These are phyloP conservation scores for Hyaloscypha finlandica DNA, from an alignment of 495 filamentous ascomycete genomes.

Conservation along the genomic window DNA sequence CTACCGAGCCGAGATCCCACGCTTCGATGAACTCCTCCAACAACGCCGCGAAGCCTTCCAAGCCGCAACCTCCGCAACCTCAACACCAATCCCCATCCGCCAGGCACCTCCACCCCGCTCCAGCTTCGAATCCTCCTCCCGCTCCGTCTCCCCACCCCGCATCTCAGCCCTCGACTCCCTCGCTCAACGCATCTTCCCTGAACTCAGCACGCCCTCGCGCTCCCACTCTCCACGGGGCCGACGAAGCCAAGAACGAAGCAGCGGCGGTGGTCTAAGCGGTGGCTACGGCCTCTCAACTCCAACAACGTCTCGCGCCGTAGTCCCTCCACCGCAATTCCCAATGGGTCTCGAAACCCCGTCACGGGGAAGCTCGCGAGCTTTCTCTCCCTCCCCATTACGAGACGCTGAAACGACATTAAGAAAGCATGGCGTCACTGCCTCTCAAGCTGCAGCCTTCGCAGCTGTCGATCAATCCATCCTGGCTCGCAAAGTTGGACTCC, in stretches of 20 bases:
- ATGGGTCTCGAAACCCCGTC: conserved; percentile 25
- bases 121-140: conserved; percentile 25
- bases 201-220: conserved; percentile 51
- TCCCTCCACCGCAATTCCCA: conserved; percentile 29
- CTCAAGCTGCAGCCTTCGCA: conserved; percentile 51
- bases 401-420: neutral
- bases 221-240: conserved; percentile 51
- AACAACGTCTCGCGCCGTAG: conserved; percentile 13
- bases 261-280: conserved; percentile 18
- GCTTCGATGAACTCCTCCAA: conserved; percentile 75
- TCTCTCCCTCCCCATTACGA: conserved; percentile 29
- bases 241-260: conserved; percentile 33
- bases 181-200: conserved; percentile 56
- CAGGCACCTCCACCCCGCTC: conserved; percentile 22
- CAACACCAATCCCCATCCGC: conserved; percentile 30
- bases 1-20: conserved; percentile 68
- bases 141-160: conserved; percentile 40
- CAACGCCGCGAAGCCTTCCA: conserved; percentile 70
- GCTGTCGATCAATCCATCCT: conserved; percentile 56
- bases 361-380: conserved; percentile 26
- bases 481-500: conserved; percentile 45
- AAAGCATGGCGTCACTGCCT: conserved; percentile 28
- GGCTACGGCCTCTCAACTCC: conserved; percentile 29
- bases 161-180: conserved; percentile 54
- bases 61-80: conserved; percentile 39